phyloP scores from a whole-genome alignment of 179 eudicot species.

The Drosera spatulata region DNA sequence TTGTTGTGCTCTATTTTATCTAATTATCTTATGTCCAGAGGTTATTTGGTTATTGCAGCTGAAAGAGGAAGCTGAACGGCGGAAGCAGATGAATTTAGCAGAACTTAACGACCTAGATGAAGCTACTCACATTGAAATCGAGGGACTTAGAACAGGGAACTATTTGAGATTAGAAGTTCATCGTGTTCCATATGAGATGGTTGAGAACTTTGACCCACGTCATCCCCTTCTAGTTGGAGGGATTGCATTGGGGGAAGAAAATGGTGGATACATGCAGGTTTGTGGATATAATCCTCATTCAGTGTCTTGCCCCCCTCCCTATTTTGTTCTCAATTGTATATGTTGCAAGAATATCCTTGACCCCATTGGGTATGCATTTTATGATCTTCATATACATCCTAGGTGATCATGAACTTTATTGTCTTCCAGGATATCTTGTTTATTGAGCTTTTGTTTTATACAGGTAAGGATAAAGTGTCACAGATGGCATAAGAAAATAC shows the following conservation, averaged over 20 bases:
- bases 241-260: slow-evolving; percentile 78
- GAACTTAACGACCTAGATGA: slow-evolving; percentile 94
- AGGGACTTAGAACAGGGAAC: slow-evolving; percentile 83
- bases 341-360: too few species aligned
- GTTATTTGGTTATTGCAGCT: slow-evolving; percentile 27
- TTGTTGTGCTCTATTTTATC: not conserved
- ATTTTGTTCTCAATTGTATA: not conserved
- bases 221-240: slow-evolving; percentile 97
- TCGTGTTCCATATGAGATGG: slow-evolving; percentile 91
- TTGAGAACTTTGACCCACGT: slow-evolving; percentile 86
- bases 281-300: not conserved
- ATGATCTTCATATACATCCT: too few species aligned
- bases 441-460: not conserved
- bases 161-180: slow-evolving; percentile 84
- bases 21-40: not conserved
- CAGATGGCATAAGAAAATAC: slow-evolving; percentile 95
- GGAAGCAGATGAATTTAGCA: slow-evolving; percentile 66
- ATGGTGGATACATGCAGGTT: slow-evolving; percentile 99
- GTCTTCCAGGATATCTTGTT: not conserved
- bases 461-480: slow-evolving; percentile 83
- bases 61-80: slow-evolving; percentile 87
- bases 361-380: too few species aligned
- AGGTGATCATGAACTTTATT: too few species aligned
- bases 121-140: slow-evolving; percentile 66
- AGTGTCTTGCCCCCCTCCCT: not conserved